Evolutionary conservation across 805 yeast genomes (phyloP).

Genomic region (Zygoascus bituminiphila): DNA sequence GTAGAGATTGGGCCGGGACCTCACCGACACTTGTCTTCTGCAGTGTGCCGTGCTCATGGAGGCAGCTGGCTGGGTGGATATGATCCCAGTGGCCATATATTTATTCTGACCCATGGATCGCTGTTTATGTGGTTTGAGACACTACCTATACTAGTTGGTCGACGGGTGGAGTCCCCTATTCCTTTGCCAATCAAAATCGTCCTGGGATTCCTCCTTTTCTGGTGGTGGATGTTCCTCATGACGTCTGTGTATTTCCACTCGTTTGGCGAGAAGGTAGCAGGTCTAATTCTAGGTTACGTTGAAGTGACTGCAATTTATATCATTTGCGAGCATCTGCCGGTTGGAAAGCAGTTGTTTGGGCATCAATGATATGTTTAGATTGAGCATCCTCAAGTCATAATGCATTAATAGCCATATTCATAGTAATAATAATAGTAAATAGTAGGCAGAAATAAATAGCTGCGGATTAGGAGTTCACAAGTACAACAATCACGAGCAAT

Average conservation of each 20-base stretch:
- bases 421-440: neutral
- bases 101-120: constrained; percentile 60
- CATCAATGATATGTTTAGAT: too few relatives aligned
- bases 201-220: constrained; percentile 37
- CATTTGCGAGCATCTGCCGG: neutral
- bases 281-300: constrained; percentile 53
- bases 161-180: neutral
- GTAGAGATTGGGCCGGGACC: constrained; percentile 3
- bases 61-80: constrained; percentile 81
- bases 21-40: constrained; percentile 12
- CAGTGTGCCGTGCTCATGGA: constrained; percentile 49
- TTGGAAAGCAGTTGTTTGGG: neutral
- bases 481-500: neutral
- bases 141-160: constrained; percentile 18
- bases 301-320: constrained; percentile 42
- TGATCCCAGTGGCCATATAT: constrained; percentile 94
- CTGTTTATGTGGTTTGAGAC: constrained; percentile 57
- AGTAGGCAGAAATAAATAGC: neutral
- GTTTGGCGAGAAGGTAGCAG: constrained; percentile 62
- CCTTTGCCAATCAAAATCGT: constrained; percentile 25
- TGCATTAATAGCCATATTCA: neutral
- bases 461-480: neutral
- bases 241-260: constrained; percentile 85
- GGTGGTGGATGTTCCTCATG: constrained; percentile 84
- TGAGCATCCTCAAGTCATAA: too few relatives aligned